Evolutionary conservation across 2,329 filamentous ascomycete genomes (phyloP).

Genomic region (Setomelanomma holmii): DNA sequence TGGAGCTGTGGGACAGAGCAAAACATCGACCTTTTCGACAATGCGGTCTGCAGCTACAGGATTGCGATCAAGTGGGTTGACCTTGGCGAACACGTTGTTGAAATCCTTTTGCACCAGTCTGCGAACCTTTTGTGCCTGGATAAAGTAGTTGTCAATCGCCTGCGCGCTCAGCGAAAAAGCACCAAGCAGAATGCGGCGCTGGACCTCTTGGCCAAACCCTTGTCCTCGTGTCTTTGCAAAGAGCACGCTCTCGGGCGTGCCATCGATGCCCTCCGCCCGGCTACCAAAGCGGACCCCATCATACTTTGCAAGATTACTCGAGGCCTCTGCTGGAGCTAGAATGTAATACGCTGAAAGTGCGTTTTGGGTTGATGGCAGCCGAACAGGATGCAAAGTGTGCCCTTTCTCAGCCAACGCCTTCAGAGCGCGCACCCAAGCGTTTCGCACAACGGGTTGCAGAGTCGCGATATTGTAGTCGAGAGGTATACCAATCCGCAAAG

Average conservation of each 20-base stretch:
- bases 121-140: constrained; percentile 88
- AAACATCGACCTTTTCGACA: constrained; percentile 76
- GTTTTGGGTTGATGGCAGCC: constrained; percentile 81
- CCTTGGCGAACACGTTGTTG: constrained; percentile 73
- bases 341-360: constrained; percentile 95
- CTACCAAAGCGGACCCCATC: constrained; percentile 93
- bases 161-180: constrained; percentile 89
- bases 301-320: constrained; percentile 95
- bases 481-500: constrained; percentile 63
- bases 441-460: constrained; percentile 72
- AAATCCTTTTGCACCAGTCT: constrained; percentile 87
- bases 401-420: constrained; percentile 67
- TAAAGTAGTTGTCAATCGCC: constrained; percentile 95
- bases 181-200: constrained; percentile 84
- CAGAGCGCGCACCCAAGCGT: constrained; percentile 72
- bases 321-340: constrained; percentile 91
- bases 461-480: constrained; percentile 88
- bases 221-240: constrained; percentile 77
- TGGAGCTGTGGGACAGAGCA: constrained; percentile 87
- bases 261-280: constrained; percentile 61
- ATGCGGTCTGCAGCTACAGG: constrained; percentile 51
- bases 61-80: constrained; percentile 69
- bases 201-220: constrained; percentile 85
- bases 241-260: constrained; percentile 57
- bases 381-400: constrained; percentile 75